Conservation (phyloP, 2,329 filamentous ascomycete species). For the Fusarium vanettenii region DNA sequence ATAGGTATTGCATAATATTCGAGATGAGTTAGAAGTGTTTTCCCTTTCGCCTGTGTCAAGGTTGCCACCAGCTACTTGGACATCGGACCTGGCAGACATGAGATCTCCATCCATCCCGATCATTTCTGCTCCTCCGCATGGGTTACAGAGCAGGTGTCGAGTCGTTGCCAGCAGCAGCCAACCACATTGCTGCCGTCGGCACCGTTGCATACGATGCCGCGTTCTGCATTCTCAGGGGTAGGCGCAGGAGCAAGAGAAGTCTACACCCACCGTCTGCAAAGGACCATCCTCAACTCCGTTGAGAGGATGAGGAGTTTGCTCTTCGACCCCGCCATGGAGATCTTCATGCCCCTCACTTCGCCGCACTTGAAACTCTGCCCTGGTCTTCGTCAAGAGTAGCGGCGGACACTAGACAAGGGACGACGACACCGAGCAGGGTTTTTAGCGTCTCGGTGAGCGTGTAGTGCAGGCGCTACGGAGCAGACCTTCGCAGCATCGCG, state of each 20-base stretch:
- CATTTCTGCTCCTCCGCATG: background rate
- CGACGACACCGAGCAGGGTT: background rate
- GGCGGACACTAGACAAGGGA: background rate
- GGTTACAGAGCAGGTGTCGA: background rate
- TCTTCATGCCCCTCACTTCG: background rate
- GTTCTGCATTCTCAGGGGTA: background rate
- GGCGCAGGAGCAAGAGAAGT: background rate
- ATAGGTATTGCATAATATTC: background rate
- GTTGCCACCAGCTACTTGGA: background rate
- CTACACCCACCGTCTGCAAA: background rate
- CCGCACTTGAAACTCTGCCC: constrained; percentile 1
- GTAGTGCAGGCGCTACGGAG: background rate
- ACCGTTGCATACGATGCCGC: background rate
- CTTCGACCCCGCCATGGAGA: background rate
- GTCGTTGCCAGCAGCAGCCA: background rate
- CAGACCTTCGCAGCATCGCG: background rate
- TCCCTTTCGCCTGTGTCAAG: background rate
- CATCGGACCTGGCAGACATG: background rate
- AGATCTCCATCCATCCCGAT: background rate
- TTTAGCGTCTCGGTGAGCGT: background rate
- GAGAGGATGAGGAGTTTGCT: background rate
- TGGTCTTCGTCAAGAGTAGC: background rate
- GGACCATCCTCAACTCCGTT: background rate
- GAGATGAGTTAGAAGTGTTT: background rate
- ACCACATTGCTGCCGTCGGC: background rate